Evolutionary conservation across 495 filamentous ascomycete species (phyloP), one percentile per base, ranked within the genome.

Genomic region (Talaromyces trachyspermus): DNA sequence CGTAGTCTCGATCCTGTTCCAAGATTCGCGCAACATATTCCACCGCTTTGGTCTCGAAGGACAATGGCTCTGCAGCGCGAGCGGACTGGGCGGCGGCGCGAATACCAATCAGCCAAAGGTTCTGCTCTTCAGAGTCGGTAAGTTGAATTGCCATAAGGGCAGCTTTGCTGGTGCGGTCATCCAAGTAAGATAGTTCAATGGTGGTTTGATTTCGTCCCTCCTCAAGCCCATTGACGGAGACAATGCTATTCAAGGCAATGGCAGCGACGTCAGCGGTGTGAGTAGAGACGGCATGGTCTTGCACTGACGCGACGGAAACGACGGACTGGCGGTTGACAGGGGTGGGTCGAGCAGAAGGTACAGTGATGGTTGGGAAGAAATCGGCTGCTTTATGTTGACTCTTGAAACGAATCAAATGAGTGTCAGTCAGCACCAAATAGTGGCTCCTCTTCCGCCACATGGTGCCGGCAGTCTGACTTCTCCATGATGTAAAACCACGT

Each of bases 341-440:
- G 24, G 55, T 63, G 29, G 62, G 46, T 24, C 70, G 64, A 11
- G 61, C 62, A 24, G 68, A 64, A 3, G 70, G 68, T 22, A 67
- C 52, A 4, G 69, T 66, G 26, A 83, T 75, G 6, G 64, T 72
- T 12, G 74, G 70, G 49, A 84, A 86, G 39, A 71, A 60, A 26
- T 86, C 86, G 36, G 84, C 75, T 45, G 85, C 83, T 56, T 83
- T 82, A 53, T 70, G 74, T 49, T 85, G 78, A 53, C 65, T 85
- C 62, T 88, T 94, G 64, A 89, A 88, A 37, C 88, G 82, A 49
- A 95, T 60, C 30, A 98, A 61, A 61, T 95, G 84, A 19, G 80
- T 79, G 38, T 90, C 82, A 8, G 90, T 96, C 27, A 96, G 74
- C n/a, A 95, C 92, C 24, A 96, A 68, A 53, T 88, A 96, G 51